Evolutionary conservation across 2,329 filamentous ascomycete species (phyloP), one percentile per base, ranked within the genome.

Genomic region (Alternaria postmessia): DNA sequence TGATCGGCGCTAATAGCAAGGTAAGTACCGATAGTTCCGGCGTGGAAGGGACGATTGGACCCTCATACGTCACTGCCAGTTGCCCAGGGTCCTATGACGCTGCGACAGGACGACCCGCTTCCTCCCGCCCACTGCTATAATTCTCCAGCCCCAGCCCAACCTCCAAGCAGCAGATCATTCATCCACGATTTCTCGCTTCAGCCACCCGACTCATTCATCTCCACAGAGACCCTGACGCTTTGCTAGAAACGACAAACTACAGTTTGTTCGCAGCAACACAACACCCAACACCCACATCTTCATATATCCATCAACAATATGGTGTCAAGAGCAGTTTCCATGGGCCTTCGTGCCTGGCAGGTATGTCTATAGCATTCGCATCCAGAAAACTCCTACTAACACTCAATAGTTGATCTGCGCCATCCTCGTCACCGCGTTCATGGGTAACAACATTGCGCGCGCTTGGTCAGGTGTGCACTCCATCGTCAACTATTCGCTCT

Each of bases 401-500:
- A 6, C 16, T 26, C 18, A 24, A 16, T 64, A 89, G 86, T 86
- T 89, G 76, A 51, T 88, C 70, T 88, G 83, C 79, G 81, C 86
- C 34, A 74, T 89, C 57, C 81, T 90, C 70, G 77, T 89, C 71
- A 86, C 89, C 80, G 82, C 86, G 12, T 81, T 90, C 46, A 75
- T 88, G 67, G 88, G 87, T 67, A 87, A 89, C 81, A 88, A 88
- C 81, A 87, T 89, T 72, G 80, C 82, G 52, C 79, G 82, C 39
- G 78, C 83, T 5, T 79, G 78, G 59, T 69, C 79, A 53, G 85
- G 87, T 73, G 86, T 87, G 68, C 84, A 86, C 2, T 80, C 84
- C 22, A 82, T 87, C 52, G 80, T 90, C 79, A 78, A 83, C 81
- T 81, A 85, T 81, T 83, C 86, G 78, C 89, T 94, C 82, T 94